These are phyloP conservation scores for Chrysosporium queenslandicum DNA, from an alignment of 2,329 filamentous ascomycete species.

Conservation along the genomic window DNA sequence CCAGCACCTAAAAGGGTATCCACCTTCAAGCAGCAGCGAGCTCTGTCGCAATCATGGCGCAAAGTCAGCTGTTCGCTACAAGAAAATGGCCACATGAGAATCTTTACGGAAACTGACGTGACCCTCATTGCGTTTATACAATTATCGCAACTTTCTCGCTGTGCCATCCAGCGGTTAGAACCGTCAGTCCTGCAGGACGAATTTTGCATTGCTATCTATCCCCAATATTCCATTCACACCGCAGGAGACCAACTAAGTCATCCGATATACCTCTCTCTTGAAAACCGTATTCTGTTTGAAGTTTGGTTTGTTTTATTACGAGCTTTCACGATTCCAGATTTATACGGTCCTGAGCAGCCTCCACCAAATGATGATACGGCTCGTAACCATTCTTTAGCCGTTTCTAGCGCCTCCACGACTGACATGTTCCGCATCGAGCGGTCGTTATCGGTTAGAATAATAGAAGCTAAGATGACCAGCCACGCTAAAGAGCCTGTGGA, in stretches of 20 bases:
- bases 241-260: slow-evolving; percentile 65
- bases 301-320: slow-evolving; percentile 92
- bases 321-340: slow-evolving; percentile 82
- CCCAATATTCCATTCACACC: slow-evolving; percentile 71
- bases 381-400: slow-evolving; percentile 22
- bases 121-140: slow-evolving; percentile 73
- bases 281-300: slow-evolving; percentile 83
- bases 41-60: slow-evolving; percentile 62
- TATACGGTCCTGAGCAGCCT: slow-evolving; percentile 59
- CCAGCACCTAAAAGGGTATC: slow-evolving; percentile 37
- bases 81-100: slow-evolving; percentile 87
- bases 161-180: slow-evolving; percentile 82
- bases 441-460: slow-evolving; percentile 48
- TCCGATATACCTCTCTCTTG: slow-evolving; percentile 81
- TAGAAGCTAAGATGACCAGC: slow-evolving; percentile 50
- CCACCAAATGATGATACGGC: slow-evolving; percentile 36
- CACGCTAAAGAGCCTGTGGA: slow-evolving; percentile 28
- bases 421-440: slow-evolving; percentile 61
- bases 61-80: slow-evolving; percentile 85
- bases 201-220: slow-evolving; percentile 90
- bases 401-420: slow-evolving; percentile 31
- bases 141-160: slow-evolving; percentile 76
- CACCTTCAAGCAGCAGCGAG: slow-evolving; percentile 47
- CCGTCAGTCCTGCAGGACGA: slow-evolving; percentile 84
- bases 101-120: slow-evolving; percentile 77